Evolutionary conservation across 768 basidiomycete genomes (phyloP).

Genomic region (Cystofilobasidium capitatum): DNA sequence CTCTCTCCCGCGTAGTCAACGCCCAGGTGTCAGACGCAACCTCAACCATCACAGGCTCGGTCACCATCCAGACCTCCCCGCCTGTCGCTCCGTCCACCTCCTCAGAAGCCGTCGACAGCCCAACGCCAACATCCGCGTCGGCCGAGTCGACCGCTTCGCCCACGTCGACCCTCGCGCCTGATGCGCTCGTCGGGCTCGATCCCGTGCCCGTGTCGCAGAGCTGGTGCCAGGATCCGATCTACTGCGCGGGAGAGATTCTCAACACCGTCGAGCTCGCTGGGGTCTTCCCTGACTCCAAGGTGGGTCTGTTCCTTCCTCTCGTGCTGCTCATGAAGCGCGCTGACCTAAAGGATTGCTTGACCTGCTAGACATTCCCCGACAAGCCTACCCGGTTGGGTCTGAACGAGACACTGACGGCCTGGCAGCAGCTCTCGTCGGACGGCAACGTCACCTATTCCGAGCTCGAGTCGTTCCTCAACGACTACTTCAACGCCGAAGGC

Average conservation of each 20-base stretch:
- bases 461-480: slow-evolving; percentile 60
- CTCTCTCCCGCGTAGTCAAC: neutral
- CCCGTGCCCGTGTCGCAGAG: slow-evolving; percentile 42
- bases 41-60: neutral
- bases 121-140: neutral
- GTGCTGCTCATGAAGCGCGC: neutral
- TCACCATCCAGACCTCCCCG: neutral
- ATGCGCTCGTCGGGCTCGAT: neutral
- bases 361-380: slow-evolving; percentile 61
- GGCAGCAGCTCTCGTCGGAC: slow-evolving; percentile 44
- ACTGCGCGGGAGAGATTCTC: slow-evolving; percentile 64
- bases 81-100: neutral
- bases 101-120: neutral
- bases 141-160: slow-evolving; percentile 19
- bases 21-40: neutral
- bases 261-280: slow-evolving; percentile 76
- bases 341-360: neutral
- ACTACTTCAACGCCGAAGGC: slow-evolving; percentile 74
- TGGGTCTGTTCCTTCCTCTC: neutral
- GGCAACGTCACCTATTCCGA: slow-evolving; percentile 46
- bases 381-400: slow-evolving; percentile 64
- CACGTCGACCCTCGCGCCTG: slow-evolving; percentile 10
- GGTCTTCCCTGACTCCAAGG: slow-evolving; percentile 65
- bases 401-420: slow-evolving; percentile 61
- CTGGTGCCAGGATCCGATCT: slow-evolving; percentile 70